A percentile compares a stretch with the other conserved stretches of the same genome.
Conservation (phyloP, 2,329 filamentous ascomycete genomes). For the Sodiomyces alkalinus region DNA sequence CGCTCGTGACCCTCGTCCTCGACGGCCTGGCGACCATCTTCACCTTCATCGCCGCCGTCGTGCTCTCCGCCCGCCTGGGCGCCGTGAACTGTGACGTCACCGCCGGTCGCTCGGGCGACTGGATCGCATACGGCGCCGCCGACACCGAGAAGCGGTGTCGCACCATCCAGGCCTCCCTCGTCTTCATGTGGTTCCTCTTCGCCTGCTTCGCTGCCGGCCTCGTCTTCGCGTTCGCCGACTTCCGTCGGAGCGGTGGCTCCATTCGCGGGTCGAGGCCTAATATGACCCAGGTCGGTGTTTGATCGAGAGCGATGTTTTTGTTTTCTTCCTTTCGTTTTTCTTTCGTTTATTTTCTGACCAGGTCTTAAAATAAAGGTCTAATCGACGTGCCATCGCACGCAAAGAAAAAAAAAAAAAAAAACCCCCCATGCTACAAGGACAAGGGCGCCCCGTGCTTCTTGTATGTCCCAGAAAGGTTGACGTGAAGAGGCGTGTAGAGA, state of each 20-base stretch:
- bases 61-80: constrained; percentile 53
- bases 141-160: constrained; percentile 51
- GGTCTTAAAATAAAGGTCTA: too few relatives aligned
- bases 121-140: constrained; percentile 46
- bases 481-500: too few relatives aligned
- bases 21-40: constrained; percentile 50
- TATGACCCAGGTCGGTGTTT: constrained; percentile 43
- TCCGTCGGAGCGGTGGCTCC: constrained; percentile 32
- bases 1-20: constrained; percentile 35
- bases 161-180: constrained; percentile 58
- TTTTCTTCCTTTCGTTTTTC: too few relatives aligned
- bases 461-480: too few relatives aligned
- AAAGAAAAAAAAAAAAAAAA: too few relatives aligned
- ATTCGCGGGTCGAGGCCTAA: constrained; percentile 25
- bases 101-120: constrained; percentile 19
- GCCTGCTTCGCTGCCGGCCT: constrained; percentile 41
- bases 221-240: constrained; percentile 37
- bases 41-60: constrained; percentile 55
- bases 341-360: not conserved
- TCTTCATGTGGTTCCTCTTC: constrained; percentile 71
- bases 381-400: too few relatives aligned
- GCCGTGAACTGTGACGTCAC: constrained; percentile 50
- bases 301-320: too few relatives aligned
- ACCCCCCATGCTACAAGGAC: too few relatives aligned
- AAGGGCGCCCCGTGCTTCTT: too few relatives aligned